Conservation (phyloP, 2,329 filamentous ascomycete species). For the Colletotrichum eremochloae region DNA sequence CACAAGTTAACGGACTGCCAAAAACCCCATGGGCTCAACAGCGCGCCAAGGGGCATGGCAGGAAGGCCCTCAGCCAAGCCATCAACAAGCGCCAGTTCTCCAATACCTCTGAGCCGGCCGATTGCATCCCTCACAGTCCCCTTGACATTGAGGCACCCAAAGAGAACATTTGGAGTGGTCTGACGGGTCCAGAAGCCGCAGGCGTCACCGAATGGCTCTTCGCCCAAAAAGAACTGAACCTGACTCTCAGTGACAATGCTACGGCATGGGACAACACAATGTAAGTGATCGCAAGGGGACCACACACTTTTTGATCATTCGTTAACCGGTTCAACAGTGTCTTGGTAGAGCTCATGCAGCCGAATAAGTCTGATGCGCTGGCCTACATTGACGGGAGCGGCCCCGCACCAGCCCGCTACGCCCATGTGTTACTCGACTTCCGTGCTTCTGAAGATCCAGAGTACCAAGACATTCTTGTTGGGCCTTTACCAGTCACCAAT, state of each 20-base stretch:
- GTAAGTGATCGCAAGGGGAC: constrained; percentile 40
- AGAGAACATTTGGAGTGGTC: constrained; percentile 56
- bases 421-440: constrained; percentile 58
- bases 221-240: constrained; percentile 54
- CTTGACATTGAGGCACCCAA: constrained; percentile 53
- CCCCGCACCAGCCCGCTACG: constrained; percentile 56
- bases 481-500: constrained; percentile 61
- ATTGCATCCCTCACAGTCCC: constrained; percentile 25
- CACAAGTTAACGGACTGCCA: constrained; percentile 16
- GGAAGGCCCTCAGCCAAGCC: constrained; percentile 27
- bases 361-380: constrained; percentile 64
- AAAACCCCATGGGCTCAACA: constrained; percentile 36
- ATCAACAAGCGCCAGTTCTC: constrained; percentile 28
- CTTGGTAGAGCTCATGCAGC: constrained; percentile 55
- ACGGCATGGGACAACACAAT: constrained; percentile 54
- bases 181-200: constrained; percentile 55
- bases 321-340: constrained; percentile 41
- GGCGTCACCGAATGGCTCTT: constrained; percentile 57
- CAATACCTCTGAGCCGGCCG: constrained; percentile 11
- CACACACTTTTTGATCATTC: neutral
- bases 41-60: constrained; percentile 32
- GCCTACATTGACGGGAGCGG: constrained; percentile 58
- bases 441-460: constrained; percentile 54
- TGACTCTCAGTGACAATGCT: constrained; percentile 52
- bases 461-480: constrained; percentile 61